Evolutionary conservation across 257 asterid genomes (phyloP), one percentile per base, ranked within the genome.

Genomic region (Solanum pennellii): DNA sequence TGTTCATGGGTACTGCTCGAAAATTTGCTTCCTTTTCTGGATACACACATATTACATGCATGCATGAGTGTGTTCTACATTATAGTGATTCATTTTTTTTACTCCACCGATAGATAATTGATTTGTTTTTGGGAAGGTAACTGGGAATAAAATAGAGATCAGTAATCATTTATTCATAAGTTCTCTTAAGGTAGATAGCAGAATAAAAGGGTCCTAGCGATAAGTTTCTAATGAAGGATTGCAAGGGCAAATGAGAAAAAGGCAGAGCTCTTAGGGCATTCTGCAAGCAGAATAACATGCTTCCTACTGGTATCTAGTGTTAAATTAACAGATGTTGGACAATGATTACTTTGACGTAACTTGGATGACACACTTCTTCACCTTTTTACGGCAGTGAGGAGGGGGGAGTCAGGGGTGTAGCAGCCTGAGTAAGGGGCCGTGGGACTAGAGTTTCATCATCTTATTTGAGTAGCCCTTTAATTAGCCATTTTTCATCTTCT

Each of bases 1-100:
- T 96, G 88, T 97, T 96, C 90, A 92, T 94, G 80, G 99, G 99
- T 95, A 85, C 33, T 47, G 85, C 87, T n/a, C 69, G 14, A 60
- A 60, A 82, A 60, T 79, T 45, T 29, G 4, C 85, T 49, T 29
- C 85, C 45, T 82, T 80, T 49, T 47, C 29, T 9, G 3, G 3
- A 29, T 47, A 27, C 68, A 5, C 66, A 0, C 8, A 47, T 27
- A 42, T 79, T 35, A 27, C 47, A 77, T 76, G 31, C 18, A 29
- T 80, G 84, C 56, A 44, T 45, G 15, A 44, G 41, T 29, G 31
- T 82, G 45, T 20, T 82, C 20, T 29, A 27, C 84, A 10, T 45
- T 27, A 35, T 77, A 77, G 84, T 44, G 41, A 14, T 77, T 25
- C 84, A n/a, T 62, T 62, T n/a, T 10, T 29, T 80, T 12, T 16